Conservation (phyloP, 139 green algal species). For the Tetraselmis chui region DNA sequence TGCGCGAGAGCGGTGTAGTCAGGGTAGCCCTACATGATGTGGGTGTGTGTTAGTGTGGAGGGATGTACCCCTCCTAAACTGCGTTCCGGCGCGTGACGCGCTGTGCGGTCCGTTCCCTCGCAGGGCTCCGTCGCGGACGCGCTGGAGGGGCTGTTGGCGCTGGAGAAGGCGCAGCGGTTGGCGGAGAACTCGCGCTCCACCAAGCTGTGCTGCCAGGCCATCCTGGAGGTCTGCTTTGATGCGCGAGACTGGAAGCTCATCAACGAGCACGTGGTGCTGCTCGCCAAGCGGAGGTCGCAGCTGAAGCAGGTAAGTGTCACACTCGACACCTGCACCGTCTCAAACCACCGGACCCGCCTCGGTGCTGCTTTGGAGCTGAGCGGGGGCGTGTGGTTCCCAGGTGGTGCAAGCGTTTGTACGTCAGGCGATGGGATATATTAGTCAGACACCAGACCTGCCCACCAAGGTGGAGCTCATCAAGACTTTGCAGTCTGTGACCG, state of each 20-base stretch:
- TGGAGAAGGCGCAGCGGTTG: conserved; percentile 80
- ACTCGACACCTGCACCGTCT: neutral
- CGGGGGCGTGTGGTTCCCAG: no score
- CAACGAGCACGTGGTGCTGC: conserved; percentile 87
- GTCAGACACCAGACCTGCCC: conserved; percentile 58
- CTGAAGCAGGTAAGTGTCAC: conserved; percentile 77
- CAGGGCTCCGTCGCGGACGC: conserved; percentile 24
- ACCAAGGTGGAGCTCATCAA: conserved; percentile 85
- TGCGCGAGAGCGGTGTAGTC: no score
- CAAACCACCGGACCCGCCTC: no score
- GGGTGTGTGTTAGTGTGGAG: no score
- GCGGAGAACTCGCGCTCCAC: conserved; percentile 78
- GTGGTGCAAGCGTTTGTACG: conserved; percentile 86
- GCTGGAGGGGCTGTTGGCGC: conserved; percentile 66
- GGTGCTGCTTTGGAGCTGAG: no score
- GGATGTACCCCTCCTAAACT: no score
- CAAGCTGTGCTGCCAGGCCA: conserved; percentile 62
- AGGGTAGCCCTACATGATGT: no score
- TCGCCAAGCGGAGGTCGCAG: conserved; percentile 94
- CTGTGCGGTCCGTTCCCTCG: no score
- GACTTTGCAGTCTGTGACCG: conserved; percentile 86
- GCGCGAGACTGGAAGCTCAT: conserved; percentile 79
- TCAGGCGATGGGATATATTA: conserved; percentile 81
- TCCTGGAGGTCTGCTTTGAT: conserved; percentile 57
- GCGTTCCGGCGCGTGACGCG: no score